Evolutionary conservation across 2,329 filamentous ascomycete species (phyloP), one percentile per base, ranked within the genome.

Genomic region (Xylaria sp.): DNA sequence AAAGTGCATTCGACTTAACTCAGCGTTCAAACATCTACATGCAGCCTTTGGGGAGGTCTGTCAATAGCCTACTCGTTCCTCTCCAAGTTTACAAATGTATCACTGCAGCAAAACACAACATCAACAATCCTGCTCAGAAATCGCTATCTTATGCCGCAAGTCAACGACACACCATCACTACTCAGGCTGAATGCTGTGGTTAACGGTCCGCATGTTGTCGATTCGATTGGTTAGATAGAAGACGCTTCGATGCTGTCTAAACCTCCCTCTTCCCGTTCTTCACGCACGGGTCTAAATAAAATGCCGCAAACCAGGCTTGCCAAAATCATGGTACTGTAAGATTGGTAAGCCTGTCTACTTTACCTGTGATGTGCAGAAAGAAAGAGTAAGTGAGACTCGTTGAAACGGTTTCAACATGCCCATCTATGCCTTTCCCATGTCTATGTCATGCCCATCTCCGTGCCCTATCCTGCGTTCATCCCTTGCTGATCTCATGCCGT

Each of bases 361-460:
- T 37, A 10, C 34, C 34, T 37, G 10, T 6, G 34, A 9, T 37
- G 18, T 55, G 28, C 28, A 8, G 28, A 34, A 13, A 20, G 52
- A 20, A 20, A 31, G 23, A 25, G 18, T n/a, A 46, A 18, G 60
- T 56, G 23, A 44, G 50, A 57, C 50, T 52, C 25, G 37, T 60
- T 62, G 65, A 50, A 67, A 63, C 51, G 23, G 65, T 57, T 50
- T 57, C 41, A 20, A 63, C 18, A 46, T 18, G 58, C 18, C 31
- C 25, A 37, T 48, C 18, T 34, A 64, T 51, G 56, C 25, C 41
- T 37, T 28, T 61, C 15, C 31, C 31, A 41, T 61, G 23, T n/a
- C 28, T 13, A 41, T 58, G 31, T 37, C 10, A 10, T n/a, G 41
- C 31, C 46, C 31, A 50, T 58, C 37, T 18, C 37, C 37, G 31